phyloP scores from a whole-genome alignment of 495 filamentous ascomycete species.

The Parathielavia hyrcaniae region DNA sequence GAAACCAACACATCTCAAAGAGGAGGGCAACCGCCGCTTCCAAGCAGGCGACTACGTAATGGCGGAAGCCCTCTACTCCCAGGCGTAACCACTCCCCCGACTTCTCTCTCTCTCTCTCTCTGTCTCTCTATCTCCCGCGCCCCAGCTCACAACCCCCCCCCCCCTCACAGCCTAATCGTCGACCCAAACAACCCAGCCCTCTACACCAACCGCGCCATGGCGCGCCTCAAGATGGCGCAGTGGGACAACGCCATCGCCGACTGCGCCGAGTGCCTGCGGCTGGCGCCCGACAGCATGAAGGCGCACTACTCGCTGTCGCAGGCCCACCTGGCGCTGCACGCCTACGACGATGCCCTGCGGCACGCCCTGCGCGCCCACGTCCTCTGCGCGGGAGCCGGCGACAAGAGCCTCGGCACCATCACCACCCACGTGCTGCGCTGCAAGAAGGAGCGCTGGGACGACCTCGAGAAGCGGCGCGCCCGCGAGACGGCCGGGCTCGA shows the following conservation, averaged over 20 bases:
- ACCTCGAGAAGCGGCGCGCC: conserved; percentile 44
- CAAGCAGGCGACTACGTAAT: conserved; percentile 61
- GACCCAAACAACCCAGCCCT: conserved; percentile 57
- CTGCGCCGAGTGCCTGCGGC: conserved; percentile 63
- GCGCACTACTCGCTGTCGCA: conserved; percentile 78
- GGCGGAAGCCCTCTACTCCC: conserved; percentile 75
- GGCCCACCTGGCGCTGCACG: conserved; percentile 67
- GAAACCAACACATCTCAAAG: conserved; percentile 40
- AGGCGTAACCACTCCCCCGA: conserved; percentile 57
- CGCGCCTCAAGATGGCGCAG: conserved; percentile 62
- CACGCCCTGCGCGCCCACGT: conserved; percentile 69
- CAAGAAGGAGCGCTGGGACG: conserved; percentile 71
- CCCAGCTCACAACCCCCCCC: not conserved
- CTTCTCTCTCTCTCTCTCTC: no score
- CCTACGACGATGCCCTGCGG: conserved; percentile 67
- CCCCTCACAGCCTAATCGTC: conserved; percentile 44
- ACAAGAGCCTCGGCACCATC: conserved; percentile 56
- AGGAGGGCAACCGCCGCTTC: conserved; percentile 59
- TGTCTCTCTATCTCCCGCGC: not conserved
- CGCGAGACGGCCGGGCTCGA: conserved; percentile 49
- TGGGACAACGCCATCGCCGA: conserved; percentile 77
- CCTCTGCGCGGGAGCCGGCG: conserved; percentile 55
- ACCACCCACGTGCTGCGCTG: conserved; percentile 64
- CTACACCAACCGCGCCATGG: conserved; percentile 86
- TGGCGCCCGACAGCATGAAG: conserved; percentile 66